Conservation (phyloP, 495 filamentous ascomycete species). For the Aspergillus leporis region DNA sequence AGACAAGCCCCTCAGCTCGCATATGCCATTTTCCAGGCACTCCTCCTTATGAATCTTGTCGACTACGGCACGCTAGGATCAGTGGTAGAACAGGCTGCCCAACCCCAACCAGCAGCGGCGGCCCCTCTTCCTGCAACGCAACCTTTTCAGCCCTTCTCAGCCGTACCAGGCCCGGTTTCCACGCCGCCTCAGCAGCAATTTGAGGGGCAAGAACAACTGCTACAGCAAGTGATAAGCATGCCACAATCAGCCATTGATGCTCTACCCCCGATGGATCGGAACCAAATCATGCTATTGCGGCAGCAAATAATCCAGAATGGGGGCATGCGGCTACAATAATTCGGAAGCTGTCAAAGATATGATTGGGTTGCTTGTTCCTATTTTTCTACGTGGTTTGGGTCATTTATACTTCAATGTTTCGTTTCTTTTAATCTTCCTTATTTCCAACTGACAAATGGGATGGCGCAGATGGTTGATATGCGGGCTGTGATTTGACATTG, state of each 20-base stretch:
- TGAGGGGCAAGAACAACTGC: conserved; percentile 62
- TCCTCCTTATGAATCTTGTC: conserved; percentile 91
- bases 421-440: not conserved
- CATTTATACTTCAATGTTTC: conserved; percentile 6
- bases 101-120: conserved; percentile 40
- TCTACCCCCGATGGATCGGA: conserved; percentile 68
- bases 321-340: conserved; percentile 37
- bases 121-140: conserved; percentile 33
- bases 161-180: conserved; percentile 44
- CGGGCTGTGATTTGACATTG: conserved; percentile 12
- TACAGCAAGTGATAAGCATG: conserved; percentile 75
- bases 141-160: conserved; percentile 36
- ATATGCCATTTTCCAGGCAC: conserved; percentile 93
- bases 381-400: not conserved
- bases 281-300: conserved; percentile 73
- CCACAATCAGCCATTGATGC: conserved; percentile 73
- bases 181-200: conserved; percentile 52
- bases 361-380: not conserved
- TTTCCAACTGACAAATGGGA: conserved; percentile 13
- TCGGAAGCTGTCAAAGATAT: not conserved
- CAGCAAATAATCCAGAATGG: conserved; percentile 55
- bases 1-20: conserved; percentile 88
- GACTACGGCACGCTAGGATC: conserved; percentile 60
- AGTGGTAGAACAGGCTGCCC: conserved; percentile 57
- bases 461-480: conserved; percentile 19